These are phyloP conservation scores for Orbilia quercus DNA, from an alignment of 2,329 filamentous ascomycete species.

Conservation along the genomic window DNA sequence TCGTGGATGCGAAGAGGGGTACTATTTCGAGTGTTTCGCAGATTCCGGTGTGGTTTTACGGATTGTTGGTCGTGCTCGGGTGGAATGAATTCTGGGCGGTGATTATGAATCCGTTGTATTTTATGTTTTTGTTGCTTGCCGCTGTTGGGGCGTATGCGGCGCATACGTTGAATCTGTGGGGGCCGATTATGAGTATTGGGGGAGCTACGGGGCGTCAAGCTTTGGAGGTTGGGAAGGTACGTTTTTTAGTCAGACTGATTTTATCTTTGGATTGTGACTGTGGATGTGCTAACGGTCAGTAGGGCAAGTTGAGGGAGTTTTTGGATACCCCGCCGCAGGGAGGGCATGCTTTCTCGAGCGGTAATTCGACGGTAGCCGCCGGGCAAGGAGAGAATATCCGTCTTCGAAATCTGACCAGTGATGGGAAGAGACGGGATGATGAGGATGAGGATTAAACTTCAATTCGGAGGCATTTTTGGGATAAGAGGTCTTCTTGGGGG, in stretches of 20 bases:
- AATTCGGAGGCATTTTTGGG: conserved; percentile 3
- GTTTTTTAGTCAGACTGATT: too few relatives aligned
- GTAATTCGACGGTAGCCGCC: conserved; percentile 44
- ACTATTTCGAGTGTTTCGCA: conserved; percentile 95
- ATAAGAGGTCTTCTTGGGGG: background rate
- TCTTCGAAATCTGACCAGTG: conserved; percentile 56
- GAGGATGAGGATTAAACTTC: conserved; percentile 37
- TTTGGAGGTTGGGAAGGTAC: conserved; percentile 82
- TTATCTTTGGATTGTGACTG: too few relatives aligned
- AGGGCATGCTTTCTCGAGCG: conserved; percentile 43
- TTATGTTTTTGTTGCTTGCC: conserved; percentile 83
- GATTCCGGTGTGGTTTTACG: conserved; percentile 94
- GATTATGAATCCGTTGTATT: conserved; percentile 90
- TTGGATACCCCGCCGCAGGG: conserved; percentile 40
- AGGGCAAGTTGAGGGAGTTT: conserved; percentile 59
- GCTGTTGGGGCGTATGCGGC: conserved; percentile 85
- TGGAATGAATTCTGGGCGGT: conserved; percentile 92
- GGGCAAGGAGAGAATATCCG: conserved; percentile 53
- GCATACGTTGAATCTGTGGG: conserved; percentile 93
- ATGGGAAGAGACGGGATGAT: conserved; percentile 49
- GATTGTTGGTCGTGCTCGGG: conserved; percentile 85
- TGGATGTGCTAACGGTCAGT: conserved; percentile 55
- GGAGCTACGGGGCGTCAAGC: conserved; percentile 89
- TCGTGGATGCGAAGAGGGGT: conserved; percentile 96
- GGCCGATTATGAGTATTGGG: conserved; percentile 93